A percentile compares a stretch with the other conserved stretches of the same genome.
phyloP scores from a whole-genome alignment of 2,329 filamentous ascomycete genomes.

The Hymenoscyphus infarciens region DNA sequence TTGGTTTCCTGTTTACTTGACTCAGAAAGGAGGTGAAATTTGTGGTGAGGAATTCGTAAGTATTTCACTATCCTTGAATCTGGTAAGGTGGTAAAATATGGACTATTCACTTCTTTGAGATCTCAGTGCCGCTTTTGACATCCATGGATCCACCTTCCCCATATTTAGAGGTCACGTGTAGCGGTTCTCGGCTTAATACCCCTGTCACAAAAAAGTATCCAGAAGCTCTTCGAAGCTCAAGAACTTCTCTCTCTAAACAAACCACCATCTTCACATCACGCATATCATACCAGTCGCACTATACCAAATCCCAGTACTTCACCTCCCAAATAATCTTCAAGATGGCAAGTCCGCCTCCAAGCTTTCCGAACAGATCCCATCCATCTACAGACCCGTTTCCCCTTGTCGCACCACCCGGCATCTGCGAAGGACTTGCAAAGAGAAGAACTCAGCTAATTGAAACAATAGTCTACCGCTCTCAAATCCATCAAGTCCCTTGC shows the following conservation, averaged over 20 bases:
- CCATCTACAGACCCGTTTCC: background rate
- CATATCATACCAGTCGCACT: constrained; percentile 8
- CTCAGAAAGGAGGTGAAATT: background rate
- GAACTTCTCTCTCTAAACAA: constrained; percentile 9
- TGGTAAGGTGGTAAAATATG: too few species aligned
- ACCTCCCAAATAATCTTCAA: constrained; percentile 15
- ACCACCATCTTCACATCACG: constrained; percentile 8
- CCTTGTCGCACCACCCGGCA: background rate
- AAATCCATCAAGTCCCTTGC: constrained; percentile 94
- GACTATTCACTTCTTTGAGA: too few species aligned
- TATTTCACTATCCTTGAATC: too few species aligned
- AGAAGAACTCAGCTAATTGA: background rate
- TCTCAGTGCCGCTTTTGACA: too few species aligned
- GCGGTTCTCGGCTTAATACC: constrained; percentile 13
- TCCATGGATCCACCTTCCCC: background rate
- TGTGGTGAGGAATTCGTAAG: background rate
- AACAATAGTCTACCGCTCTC: constrained; percentile 63
- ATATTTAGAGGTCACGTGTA: constrained; percentile 11
- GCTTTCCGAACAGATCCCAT: too few species aligned
- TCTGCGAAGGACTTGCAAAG: background rate
- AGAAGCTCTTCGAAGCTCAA: constrained; percentile 28
- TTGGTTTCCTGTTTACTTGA: background rate
- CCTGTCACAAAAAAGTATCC: constrained; percentile 19
- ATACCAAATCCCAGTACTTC: background rate
- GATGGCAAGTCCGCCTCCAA: constrained; percentile 22